phyloP scores from a whole-genome alignment of 2,329 filamentous ascomycete genomes.

The Hypoxylon sp. region DNA sequence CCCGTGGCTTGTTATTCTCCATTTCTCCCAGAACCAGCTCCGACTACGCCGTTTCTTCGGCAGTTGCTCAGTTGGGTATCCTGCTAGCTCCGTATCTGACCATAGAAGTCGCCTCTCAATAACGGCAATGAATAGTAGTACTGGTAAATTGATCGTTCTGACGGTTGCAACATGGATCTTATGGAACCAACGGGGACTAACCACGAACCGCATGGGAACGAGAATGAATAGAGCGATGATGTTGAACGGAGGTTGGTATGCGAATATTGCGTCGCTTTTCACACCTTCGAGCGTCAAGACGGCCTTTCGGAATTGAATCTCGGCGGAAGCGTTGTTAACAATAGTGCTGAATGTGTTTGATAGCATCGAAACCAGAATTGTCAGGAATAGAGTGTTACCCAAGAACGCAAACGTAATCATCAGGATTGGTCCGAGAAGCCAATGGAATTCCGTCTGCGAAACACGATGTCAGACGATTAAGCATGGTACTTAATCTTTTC shows the following conservation, averaged over 20 bases:
- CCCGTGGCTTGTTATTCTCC: conserved; percentile 77
- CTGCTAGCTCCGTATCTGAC: conserved; percentile 57
- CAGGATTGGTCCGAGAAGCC: conserved; percentile 81
- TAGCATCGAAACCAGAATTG: conserved; percentile 88
- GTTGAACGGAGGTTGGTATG: conserved; percentile 88
- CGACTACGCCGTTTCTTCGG: conserved; percentile 50
- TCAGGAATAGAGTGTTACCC: conserved; percentile 90
- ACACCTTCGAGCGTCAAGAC: conserved; percentile 89
- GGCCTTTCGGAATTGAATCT: conserved; percentile 85
- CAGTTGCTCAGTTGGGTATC: conserved; percentile 44
- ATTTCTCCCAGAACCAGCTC: conserved; percentile 75
- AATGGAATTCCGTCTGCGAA: conserved; percentile 77
- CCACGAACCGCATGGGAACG: conserved; percentile 82
- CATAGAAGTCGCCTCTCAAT: conserved; percentile 80
- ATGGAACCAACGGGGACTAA: conserved; percentile 89
- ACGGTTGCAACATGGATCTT: conserved; percentile 87
- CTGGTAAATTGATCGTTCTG: conserved; percentile 80
- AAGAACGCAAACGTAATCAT: conserved; percentile 90
- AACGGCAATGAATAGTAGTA: conserved; percentile 78
- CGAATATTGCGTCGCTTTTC: conserved; percentile 86
- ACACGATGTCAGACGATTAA: conserved; percentile 20
- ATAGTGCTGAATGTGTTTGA: conserved; percentile 88
- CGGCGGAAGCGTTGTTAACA: conserved; percentile 81
- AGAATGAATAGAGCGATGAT: conserved; percentile 81
- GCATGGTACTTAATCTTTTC: conserved; percentile 25